Evolutionary conservation across 768 basidiomycete genomes (phyloP).

Genomic region (Candolleomyces efflorescens): DNA sequence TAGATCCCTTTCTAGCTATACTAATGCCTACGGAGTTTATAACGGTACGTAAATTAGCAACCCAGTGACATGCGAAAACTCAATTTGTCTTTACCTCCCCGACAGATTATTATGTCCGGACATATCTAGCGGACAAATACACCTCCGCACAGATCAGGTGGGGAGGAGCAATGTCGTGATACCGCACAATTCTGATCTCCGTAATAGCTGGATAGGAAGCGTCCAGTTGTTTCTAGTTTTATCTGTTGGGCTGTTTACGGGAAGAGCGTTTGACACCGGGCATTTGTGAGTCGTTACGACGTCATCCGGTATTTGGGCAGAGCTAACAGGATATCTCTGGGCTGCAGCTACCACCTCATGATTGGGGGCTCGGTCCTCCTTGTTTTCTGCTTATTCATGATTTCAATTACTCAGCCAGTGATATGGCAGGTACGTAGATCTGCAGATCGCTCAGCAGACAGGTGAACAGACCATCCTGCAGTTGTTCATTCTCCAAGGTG

Average conservation of each 20-base stretch:
- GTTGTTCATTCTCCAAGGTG: conserved; percentile 45
- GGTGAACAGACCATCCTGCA: conserved; percentile 26
- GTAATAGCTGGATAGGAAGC: conserved; percentile 40
- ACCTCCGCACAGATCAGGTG: conserved; percentile 35
- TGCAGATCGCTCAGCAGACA: neutral
- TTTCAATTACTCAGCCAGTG: conserved; percentile 36
- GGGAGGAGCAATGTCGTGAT: conserved; percentile 1
- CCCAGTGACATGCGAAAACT: neutral
- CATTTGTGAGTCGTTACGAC: conserved; percentile 36
- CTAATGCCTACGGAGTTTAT: conserved; percentile 33
- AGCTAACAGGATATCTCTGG: neutral
- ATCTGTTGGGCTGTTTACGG: conserved; percentile 39
- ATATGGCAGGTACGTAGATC: conserved; percentile 32
- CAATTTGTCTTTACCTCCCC: conserved; percentile 10
- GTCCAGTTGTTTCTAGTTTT: conserved; percentile 44
- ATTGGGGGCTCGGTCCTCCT: conserved; percentile 42
- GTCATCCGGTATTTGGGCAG: neutral
- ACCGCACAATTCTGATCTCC: neutral
- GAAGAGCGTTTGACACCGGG: conserved; percentile 48
- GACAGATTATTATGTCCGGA: conserved; percentile 37
- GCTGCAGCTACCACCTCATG: conserved; percentile 37
- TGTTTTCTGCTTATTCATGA: conserved; percentile 41
- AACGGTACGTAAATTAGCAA: conserved; percentile 19
- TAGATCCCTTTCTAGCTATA: conserved; percentile 22
- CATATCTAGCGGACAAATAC: conserved; percentile 26